These are phyloP conservation scores for Dioscorea dumetorum DNA, from an alignment of 106 monocot species.

Conservation along the genomic window DNA sequence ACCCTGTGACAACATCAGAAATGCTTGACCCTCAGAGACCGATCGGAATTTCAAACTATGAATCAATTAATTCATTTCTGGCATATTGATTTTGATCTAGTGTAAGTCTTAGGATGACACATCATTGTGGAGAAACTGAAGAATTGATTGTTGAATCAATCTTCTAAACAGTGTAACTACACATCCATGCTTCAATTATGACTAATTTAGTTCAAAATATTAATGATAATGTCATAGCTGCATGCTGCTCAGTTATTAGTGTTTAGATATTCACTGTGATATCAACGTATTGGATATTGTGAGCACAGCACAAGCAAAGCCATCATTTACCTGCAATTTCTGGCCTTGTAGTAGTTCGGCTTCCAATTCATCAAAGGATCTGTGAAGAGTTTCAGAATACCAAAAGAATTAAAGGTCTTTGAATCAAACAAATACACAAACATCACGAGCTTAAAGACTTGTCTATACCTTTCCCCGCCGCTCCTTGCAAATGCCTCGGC, in stretches of 20 bases:
- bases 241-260: background rate
- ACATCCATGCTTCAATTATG: no score
- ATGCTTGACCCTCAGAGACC: no score
- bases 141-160: no score
- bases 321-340: constrained; percentile 70
- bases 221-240: no score
- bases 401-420: background rate
- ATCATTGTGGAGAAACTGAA: no score
- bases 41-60: background rate
- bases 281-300: background rate
- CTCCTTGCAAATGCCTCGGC: constrained; percentile 81
- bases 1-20: constrained; percentile 35
- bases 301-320: background rate
- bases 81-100: no score
- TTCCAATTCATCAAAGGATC: constrained; percentile 84
- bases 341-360: constrained; percentile 77
- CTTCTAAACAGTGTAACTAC: no score
- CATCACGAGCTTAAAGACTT: no score
- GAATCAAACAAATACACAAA: background rate
- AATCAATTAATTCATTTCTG: no score
- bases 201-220: no score
- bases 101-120: no score
- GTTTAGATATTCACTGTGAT: background rate
- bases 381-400: constrained; percentile 5
- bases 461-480: constrained; percentile 60